Evolutionary conservation across 2,329 filamentous ascomycete genomes (phyloP).

Genomic region (Fusarium brachygibbosum): DNA sequence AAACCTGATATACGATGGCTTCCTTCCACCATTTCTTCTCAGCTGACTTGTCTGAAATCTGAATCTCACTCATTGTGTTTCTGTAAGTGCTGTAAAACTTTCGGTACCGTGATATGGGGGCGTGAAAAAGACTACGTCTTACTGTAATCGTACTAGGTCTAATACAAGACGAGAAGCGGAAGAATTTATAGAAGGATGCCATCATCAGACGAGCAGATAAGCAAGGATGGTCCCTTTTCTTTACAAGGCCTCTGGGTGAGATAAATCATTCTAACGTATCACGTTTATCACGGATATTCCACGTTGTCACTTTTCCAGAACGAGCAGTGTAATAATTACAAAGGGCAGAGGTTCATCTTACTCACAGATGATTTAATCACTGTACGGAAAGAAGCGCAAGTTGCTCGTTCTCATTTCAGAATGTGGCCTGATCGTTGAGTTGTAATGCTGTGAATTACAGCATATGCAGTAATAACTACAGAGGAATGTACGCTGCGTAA

Average conservation of each 20-base stretch:
- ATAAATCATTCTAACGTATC: background rate
- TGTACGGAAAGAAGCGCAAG: too few relatives aligned
- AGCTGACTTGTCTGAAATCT: background rate
- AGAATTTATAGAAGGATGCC: background rate
- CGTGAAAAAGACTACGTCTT: background rate
- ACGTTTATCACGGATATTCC: background rate
- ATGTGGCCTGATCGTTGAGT: too few relatives aligned
- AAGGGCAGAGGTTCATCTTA: background rate
- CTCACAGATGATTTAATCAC: background rate
- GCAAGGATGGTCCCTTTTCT: too few relatives aligned
- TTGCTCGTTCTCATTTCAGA: background rate
- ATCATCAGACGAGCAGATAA: background rate
- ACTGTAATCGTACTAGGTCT: background rate
- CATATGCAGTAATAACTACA: background rate
- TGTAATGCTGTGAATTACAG: background rate
- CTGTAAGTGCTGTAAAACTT: background rate
- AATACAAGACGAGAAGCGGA: background rate
- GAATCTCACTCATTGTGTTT: background rate
- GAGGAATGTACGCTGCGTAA: background rate
- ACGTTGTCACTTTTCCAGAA: background rate
- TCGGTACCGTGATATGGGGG: background rate
- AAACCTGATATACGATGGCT: slow-evolving; percentile 7
- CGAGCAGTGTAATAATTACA: background rate
- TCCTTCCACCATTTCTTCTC: slow-evolving; percentile 12
- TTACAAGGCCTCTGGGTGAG: background rate